phyloP scores from a whole-genome alignment of 1,284 basidiomycete species.

The Cryptococcus sp. region DNA sequence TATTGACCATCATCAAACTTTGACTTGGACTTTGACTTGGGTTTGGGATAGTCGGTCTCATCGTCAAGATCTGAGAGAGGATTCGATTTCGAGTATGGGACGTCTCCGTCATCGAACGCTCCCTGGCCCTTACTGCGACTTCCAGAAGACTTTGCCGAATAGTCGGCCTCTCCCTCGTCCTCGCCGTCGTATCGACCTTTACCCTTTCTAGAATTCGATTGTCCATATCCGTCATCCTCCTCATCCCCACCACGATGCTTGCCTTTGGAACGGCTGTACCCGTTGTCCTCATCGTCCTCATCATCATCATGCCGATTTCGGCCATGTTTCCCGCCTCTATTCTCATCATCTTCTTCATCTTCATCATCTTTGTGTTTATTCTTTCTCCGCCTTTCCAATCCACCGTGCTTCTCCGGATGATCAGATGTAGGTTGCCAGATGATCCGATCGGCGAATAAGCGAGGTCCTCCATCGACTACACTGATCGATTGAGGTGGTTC shows the following conservation, averaged over 20 bases:
- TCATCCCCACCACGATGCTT: too few relatives aligned
- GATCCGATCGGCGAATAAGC: background rate
- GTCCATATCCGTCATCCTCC: background rate
- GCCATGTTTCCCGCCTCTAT: slow-evolving; percentile 1
- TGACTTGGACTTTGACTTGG: background rate
- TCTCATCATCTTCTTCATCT: slow-evolving; percentile 3
- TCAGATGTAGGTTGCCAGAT: background rate
- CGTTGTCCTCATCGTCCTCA: background rate
- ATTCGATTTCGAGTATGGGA: too few relatives aligned
- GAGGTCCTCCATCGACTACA: background rate
- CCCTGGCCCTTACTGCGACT: too few relatives aligned
- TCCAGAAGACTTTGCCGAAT: too few relatives aligned
- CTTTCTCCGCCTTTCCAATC: background rate
- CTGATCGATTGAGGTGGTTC: background rate
- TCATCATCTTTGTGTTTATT: background rate
- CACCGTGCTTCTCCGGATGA: background rate
- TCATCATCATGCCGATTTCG: slow-evolving; percentile 2
- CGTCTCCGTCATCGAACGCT: too few relatives aligned
- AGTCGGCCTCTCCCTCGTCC: background rate
- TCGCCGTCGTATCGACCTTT: background rate
- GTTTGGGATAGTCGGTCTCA: too few relatives aligned
- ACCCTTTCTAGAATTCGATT: background rate
- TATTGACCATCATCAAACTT: background rate
- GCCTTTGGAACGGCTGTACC: too few relatives aligned
- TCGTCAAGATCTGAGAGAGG: too few relatives aligned